Evolutionary conservation across 805 yeast genomes (phyloP), one percentile per base, ranked within the genome.

Genomic region (Tetrapisispora arboricola): DNA sequence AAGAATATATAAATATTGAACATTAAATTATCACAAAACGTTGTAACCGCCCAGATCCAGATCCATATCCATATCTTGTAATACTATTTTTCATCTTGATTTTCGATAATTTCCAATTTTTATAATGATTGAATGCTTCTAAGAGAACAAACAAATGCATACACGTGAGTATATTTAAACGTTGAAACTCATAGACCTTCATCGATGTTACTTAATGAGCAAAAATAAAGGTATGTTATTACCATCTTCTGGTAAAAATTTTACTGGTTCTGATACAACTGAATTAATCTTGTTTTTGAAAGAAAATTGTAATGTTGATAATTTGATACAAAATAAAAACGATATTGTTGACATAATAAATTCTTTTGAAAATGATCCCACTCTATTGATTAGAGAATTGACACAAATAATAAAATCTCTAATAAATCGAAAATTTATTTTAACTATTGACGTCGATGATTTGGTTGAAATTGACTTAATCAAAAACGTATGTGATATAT

Each of bases 331-430:
- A 9, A 15, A 28, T 16, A 11, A 26, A 28, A 2, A 4, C 2
- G 15, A 26, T 18, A 34, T 48, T 11, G 31, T 51, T n/a, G 32
- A 36, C 15, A 40, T 44, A 5, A 49, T 58, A 6, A 51, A 58
- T 34, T 38, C 37, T 7, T 58, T 58, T 28, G 57, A 58, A 42
- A 46, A 51, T 15, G 61, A 58, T 43, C 58, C 63, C 7, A 19
- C 46, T 6, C 30, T 39, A 7, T 37, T 51, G 20, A 44, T 44
- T 19, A 33, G 32, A 26, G 9, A 40, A 21, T 36, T 54, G 27
- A 39, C 47, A 6, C 11, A 18, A 13, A 34, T 34, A 8, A 9
- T 34, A 6, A 22, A 34, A 13, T 9, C 12, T 11, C 13, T 34
- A n/a, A 24, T 34, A 11, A 25, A 34, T 22, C 5, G 22, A 11